Evolutionary conservation across 1,284 basidiomycete species (phyloP).

Genomic region (Bjerkandera adusta): DNA sequence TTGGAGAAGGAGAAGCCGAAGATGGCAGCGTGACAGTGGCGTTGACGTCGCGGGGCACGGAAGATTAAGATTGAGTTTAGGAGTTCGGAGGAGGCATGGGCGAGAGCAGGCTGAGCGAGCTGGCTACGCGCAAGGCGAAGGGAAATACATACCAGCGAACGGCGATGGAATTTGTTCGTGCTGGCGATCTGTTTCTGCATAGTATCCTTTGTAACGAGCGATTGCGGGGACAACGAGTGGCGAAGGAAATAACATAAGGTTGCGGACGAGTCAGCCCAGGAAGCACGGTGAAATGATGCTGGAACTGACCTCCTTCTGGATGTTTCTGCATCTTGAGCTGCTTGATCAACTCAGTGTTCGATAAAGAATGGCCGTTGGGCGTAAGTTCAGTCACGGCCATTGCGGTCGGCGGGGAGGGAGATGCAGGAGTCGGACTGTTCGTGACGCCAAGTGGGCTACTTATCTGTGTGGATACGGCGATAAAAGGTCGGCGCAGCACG

Average conservation of each 20-base stretch:
- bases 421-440: no score
- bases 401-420: no score
- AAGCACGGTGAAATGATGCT: no score
- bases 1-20: background rate
- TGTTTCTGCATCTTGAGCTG: slow-evolving; percentile 32
- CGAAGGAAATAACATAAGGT: background rate
- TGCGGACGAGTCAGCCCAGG: no score
- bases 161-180: slow-evolving; percentile 34
- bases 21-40: no score
- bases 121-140: background rate
- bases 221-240: background rate
- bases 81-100: background rate
- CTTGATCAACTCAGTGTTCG: slow-evolving; percentile 31
- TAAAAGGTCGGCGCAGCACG: no score
- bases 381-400: no score
- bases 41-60: no score
- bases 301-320: slow-evolving; percentile 35
- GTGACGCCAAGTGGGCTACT: no score
- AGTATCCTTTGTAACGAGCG: slow-evolving; percentile 32
- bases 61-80: background rate
- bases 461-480: no score
- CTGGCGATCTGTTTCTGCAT: slow-evolving; percentile 38
- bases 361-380: no score
- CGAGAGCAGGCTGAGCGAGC: background rate
- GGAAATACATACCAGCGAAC: slow-evolving; percentile 32